Base-by-base conservation (phyloP, 2,329 filamentous ascomycete genomes). In the Penicillium sp. region DNA sequence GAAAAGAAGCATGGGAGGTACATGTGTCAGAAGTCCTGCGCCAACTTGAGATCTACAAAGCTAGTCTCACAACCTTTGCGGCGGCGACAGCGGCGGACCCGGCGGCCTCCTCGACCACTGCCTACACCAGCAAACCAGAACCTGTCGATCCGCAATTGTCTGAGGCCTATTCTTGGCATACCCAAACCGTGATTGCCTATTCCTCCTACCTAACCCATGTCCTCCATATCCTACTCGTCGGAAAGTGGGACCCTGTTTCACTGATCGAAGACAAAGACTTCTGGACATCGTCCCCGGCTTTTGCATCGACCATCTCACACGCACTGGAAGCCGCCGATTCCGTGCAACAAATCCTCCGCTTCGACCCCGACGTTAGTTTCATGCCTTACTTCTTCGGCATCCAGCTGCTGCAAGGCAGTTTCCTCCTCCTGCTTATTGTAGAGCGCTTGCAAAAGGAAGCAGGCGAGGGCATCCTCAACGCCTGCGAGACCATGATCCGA, bases 301-400 rank as follows among this genome's bases (percentile, higher is more conserved):
- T 96, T 75, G 89, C 94, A 68, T 89, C 87, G 2, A 91, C 92
- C 10, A 96, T 92, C 1, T 87, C 89, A 5, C 92, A 97, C 70
- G 92, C 92, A 11, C 89, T 97, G 5, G 88, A 89, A 15, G 92
- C 92, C 0, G 92, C 92, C 5, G 91, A 96, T 75, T 91, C 92
- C 13, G 90, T 96, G 64, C 86, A 85, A 71, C 87, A 91, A 67
- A 94, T 97, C 53, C 85, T 97, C 44, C 91, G 96, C 67, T 91
- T 89, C 70, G 92, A 97, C 70, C 91, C 92, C 0, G 91, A 94
- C 56, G 81, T 96, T 49, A 92, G 93, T 73, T 95, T 96, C 75
- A 96, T 96, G 91, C 92, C 92, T 1, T 96, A 95, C 78, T 96
- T 96, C 79, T 96, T 96, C 64, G 92, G 92, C 57, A 93, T 96